phyloP scores from a whole-genome alignment of 2,329 filamentous ascomycete species.

The Sclerotinia subarctica region DNA sequence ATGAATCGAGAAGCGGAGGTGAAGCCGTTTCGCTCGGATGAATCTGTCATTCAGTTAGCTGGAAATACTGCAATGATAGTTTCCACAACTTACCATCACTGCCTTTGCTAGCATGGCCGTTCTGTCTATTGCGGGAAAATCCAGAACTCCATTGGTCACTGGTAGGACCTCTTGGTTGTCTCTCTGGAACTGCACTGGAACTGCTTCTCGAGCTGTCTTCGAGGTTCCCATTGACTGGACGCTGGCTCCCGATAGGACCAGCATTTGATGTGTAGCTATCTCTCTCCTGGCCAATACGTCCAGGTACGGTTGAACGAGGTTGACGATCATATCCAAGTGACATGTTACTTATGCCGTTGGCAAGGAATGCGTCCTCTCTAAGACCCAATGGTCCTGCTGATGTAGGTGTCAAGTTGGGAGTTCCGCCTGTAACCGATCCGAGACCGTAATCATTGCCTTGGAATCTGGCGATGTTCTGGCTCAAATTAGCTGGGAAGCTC shows the following conservation, averaged over 20 bases:
- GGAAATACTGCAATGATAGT: conserved; percentile 26
- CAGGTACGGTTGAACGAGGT: conserved; percentile 41
- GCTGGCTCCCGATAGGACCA: conserved; percentile 64
- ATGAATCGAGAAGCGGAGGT: conserved; percentile 22
- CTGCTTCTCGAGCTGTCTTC: conserved; percentile 35
- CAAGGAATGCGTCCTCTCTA: conserved; percentile 34
- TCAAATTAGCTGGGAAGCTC: conserved; percentile 72
- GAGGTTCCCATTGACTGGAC: conserved; percentile 46
- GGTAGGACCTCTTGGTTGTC: conserved; percentile 62
- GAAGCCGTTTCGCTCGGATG: conserved; percentile 36
- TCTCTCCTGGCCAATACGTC: conserved; percentile 46
- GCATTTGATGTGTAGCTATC: conserved; percentile 41
- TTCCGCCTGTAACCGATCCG: conserved; percentile 58
- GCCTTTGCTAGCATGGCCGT: conserved; percentile 59
- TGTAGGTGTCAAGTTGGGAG: conserved; percentile 69
- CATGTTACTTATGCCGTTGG: conserved; percentile 57
- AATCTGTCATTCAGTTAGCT: conserved; percentile 36
- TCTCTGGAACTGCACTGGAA: conserved; percentile 48
- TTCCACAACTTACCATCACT: conserved; percentile 50
- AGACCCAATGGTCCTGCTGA: conserved; percentile 64
- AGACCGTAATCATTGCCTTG: conserved; percentile 51
- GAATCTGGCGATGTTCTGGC: conserved; percentile 60
- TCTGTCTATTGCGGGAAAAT: conserved; percentile 54
- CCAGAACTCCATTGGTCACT: conserved; percentile 53
- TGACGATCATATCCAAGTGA: conserved; percentile 47